phyloP scores from a whole-genome alignment of 2,329 filamentous ascomycete species.

The Fusarium sterilihyphosum region DNA sequence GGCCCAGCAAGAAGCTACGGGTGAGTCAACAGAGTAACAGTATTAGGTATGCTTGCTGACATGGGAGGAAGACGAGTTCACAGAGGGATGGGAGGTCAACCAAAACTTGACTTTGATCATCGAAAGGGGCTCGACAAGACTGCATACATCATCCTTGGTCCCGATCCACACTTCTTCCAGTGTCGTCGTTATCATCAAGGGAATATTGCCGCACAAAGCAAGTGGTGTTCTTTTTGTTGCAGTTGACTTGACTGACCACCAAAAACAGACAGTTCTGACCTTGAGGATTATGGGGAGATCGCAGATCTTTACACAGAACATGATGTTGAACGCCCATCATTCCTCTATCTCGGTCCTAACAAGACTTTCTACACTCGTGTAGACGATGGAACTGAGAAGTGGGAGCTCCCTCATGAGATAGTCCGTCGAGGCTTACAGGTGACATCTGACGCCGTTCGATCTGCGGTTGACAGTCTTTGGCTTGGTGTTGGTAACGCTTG shows the following conservation, averaged over 20 bases:
- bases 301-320: slow-evolving; percentile 25
- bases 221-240: neutral
- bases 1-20: slow-evolving; percentile 32
- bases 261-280: slow-evolving; percentile 22
- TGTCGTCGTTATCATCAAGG: slow-evolving; percentile 29
- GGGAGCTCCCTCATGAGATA: slow-evolving; percentile 16
- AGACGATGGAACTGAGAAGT: slow-evolving; percentile 26
- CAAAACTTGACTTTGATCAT: slow-evolving; percentile 14
- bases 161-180: slow-evolving; percentile 31
- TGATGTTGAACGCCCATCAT: slow-evolving; percentile 35
- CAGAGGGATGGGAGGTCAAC: neutral
- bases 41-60: neutral
- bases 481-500: slow-evolving; percentile 33
- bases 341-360: slow-evolving; percentile 32
- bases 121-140: neutral
- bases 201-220: slow-evolving; percentile 26
- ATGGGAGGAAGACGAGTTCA: slow-evolving; percentile 11
- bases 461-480: slow-evolving; percentile 30
- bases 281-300: slow-evolving; percentile 31
- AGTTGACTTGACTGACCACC: neutral
- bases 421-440: slow-evolving; percentile 10
- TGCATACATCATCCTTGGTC: slow-evolving; percentile 36
- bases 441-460: neutral
- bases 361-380: slow-evolving; percentile 34
- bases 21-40: neutral